Conservation (phyloP, 2,329 filamentous ascomycete species). For the Xylariales sp. region DNA sequence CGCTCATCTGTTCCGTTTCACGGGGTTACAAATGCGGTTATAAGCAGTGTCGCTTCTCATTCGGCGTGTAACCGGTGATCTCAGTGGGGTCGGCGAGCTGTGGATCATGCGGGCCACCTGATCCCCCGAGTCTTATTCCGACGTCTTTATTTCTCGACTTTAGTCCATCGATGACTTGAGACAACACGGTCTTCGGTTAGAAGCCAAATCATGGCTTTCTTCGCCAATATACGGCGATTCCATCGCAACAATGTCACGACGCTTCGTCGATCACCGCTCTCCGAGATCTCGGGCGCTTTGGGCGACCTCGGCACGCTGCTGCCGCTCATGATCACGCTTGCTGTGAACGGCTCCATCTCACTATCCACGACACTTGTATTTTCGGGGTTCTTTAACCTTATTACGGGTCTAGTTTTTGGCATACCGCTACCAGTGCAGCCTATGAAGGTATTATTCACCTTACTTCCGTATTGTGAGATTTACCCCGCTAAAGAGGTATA, state of each 20-base stretch:
- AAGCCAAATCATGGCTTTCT: conserved; percentile 21
- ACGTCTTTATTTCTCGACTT: too few relatives aligned
- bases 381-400: conserved; percentile 79
- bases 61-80: too few relatives aligned
- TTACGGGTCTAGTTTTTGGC: conserved; percentile 78
- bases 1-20: too few relatives aligned
- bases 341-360: conserved; percentile 72
- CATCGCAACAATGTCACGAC: conserved; percentile 45
- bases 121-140: too few relatives aligned
- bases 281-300: conserved; percentile 82
- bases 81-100: too few relatives aligned
- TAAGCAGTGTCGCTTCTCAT: too few relatives aligned
- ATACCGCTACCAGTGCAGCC: conserved; percentile 90
- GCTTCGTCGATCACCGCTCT: conserved; percentile 41
- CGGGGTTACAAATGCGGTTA: too few relatives aligned
- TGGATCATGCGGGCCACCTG: too few relatives aligned
- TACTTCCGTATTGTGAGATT: neutral
- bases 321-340: conserved; percentile 75
- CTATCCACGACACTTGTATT: conserved; percentile 82
- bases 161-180: too few relatives aligned
- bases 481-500: neutral
- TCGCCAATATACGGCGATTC: conserved; percentile 26
- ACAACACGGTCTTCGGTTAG: too few relatives aligned
- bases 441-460: conserved; percentile 50
- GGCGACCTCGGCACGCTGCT: conserved; percentile 71